phyloP scores from a whole-genome alignment of 78 protist species.

The Isochrysis galbana region DNA sequence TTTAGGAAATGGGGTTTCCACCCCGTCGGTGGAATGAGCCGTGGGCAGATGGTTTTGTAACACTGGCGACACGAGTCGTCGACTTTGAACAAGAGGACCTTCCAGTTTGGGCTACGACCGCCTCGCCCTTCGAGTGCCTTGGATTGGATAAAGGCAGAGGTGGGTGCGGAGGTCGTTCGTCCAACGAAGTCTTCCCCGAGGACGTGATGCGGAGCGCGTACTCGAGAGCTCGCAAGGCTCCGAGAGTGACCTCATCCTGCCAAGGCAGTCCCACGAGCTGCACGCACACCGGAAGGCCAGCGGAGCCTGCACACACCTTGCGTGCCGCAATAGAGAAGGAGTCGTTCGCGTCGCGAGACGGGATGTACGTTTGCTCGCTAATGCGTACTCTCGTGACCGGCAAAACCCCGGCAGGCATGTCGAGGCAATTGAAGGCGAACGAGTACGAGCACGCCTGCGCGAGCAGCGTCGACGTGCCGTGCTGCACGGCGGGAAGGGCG shows the following conservation, averaged over 20 bases:
- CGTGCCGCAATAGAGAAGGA: not conserved
- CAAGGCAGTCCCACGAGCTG: slow-evolving; percentile 22
- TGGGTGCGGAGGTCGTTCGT: too few species aligned
- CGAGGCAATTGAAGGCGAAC: not conserved
- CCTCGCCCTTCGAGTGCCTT: too few species aligned
- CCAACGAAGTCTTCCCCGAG: too few species aligned
- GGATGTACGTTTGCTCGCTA: not conserved
- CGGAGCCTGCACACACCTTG: not conserved
- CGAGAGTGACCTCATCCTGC: slow-evolving; percentile 12
- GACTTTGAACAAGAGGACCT: too few species aligned
- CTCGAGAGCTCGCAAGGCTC: slow-evolving; percentile 11
- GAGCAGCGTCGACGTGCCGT: not conserved
- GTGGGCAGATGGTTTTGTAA: too few species aligned
- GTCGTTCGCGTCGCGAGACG: not conserved
- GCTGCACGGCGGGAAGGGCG: slow-evolving; percentile 22
- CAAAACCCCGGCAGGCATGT: slow-evolving; percentile 31
- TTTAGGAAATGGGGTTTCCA: too few species aligned
- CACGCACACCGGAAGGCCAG: slow-evolving; percentile 6
- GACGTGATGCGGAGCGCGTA: too few species aligned
- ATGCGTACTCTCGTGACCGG: slow-evolving; percentile 13
- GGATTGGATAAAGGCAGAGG: too few species aligned
- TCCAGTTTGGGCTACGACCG: too few species aligned
- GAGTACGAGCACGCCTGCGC: slow-evolving; percentile 24
- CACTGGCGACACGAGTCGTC: too few species aligned
- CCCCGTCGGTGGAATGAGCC: too few species aligned